Percentiles rank a stretch among this genome's conserved stretches.
Conservation (phyloP, 345 rosid species). For the Corymbia maculata region DNA sequence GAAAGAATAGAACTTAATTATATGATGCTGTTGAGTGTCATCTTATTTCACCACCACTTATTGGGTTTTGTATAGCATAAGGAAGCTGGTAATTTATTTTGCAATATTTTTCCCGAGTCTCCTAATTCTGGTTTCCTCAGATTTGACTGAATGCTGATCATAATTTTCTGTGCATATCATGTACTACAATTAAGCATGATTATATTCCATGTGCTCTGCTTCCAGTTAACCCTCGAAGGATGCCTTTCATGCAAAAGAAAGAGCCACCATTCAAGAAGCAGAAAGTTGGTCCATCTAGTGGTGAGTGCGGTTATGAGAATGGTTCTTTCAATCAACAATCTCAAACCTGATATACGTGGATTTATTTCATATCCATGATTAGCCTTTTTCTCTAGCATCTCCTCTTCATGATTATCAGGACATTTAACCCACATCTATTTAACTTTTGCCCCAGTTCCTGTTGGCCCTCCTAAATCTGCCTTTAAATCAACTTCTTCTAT, state of each 20-base stretch:
- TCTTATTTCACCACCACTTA: background rate
- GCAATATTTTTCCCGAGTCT: background rate
- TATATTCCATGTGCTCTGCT: constrained; percentile 3
- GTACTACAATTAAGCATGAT: background rate
- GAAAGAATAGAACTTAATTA: background rate
- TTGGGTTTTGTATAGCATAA: background rate
- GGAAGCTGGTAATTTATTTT: background rate
- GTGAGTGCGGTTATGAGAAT: constrained; percentile 15
- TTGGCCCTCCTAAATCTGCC: constrained; percentile 37
- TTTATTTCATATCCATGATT: background rate
- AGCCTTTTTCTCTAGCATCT: background rate
- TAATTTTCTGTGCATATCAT: background rate
- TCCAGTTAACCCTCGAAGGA: constrained; percentile 75
- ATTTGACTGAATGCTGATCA: background rate
- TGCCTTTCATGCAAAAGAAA: constrained; percentile 49
- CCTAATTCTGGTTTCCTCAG: background rate
- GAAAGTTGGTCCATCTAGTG: constrained; percentile 72
- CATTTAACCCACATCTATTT: background rate
- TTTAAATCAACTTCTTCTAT: constrained; percentile 29
- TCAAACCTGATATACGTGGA: background rate
- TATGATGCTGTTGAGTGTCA: background rate
- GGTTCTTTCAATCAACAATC: background rate
- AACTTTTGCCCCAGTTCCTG: constrained; percentile 16
- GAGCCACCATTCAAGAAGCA: constrained; percentile 74
- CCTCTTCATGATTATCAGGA: background rate